These are phyloP conservation scores for Aureobasidium zeae DNA, from an alignment of 2,329 filamentous ascomycete genomes.

Conservation along the genomic window DNA sequence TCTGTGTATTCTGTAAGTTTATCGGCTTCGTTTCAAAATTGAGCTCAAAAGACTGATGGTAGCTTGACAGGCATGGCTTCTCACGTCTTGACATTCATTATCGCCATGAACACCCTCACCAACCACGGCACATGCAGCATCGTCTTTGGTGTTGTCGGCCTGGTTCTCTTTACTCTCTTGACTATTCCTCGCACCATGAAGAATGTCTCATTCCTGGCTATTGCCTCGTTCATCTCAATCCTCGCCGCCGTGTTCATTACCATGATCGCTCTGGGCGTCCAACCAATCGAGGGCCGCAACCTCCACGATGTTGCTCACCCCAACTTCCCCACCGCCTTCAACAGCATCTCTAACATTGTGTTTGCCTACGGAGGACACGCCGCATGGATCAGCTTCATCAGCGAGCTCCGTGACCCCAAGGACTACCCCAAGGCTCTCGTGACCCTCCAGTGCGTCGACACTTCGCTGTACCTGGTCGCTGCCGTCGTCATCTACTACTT, in stretches of 20 bases:
- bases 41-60: too few species aligned
- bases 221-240: slow-evolving; percentile 54
- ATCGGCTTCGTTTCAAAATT: too few species aligned
- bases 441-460: slow-evolving; percentile 51
- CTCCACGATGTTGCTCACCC: slow-evolving; percentile 29
- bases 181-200: slow-evolving; percentile 55
- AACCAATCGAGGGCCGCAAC: slow-evolving; percentile 36
- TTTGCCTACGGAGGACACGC: slow-evolving; percentile 58
- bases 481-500: slow-evolving; percentile 60
- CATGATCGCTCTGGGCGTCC: slow-evolving; percentile 53
- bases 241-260: slow-evolving; percentile 54
- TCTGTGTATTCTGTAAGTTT: slow-evolving; percentile 49
- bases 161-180: slow-evolving; percentile 49
- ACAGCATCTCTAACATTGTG: slow-evolving; percentile 59
- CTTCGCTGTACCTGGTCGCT: slow-evolving; percentile 54
- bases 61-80: slow-evolving; percentile 53
- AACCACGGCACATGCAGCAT: slow-evolving; percentile 55
- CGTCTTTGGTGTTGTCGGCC: slow-evolving; percentile 51
- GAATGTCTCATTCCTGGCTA: slow-evolving; percentile 52
- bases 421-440: slow-evolving; percentile 55
- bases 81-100: slow-evolving; percentile 60
- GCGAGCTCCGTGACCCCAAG: slow-evolving; percentile 53
- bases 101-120: slow-evolving; percentile 59
- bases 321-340: slow-evolving; percentile 46
- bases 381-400: slow-evolving; percentile 57